phyloP scores from a whole-genome alignment of 2,329 filamentous ascomycete species.

The Stachybotrys echinatus region DNA sequence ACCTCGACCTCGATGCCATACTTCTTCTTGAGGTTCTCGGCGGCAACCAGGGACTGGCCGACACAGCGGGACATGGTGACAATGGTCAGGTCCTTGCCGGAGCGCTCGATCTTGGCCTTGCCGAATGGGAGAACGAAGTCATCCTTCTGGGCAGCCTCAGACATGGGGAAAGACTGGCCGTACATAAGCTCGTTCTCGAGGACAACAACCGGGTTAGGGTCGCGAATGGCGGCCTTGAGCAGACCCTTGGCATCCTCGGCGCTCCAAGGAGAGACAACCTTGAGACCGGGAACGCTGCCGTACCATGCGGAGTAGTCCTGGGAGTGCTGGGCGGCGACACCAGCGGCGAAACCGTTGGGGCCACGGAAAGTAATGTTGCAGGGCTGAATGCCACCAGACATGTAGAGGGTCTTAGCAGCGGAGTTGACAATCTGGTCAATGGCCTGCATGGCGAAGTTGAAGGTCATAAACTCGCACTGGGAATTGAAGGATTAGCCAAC shows the following conservation, averaged over 20 bases:
- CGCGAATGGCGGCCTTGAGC: conserved; percentile 93
- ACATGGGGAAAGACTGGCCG: conserved; percentile 94
- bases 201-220: conserved; percentile 93
- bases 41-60: conserved; percentile 82
- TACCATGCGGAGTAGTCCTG: conserved; percentile 99
- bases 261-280: conserved; percentile 95
- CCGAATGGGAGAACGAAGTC: conserved; percentile 97
- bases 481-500: conserved; percentile 3
- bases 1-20: conserved; percentile 96
- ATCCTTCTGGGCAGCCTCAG: conserved; percentile 88
- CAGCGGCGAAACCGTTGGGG: conserved; percentile 94
- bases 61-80: conserved; percentile 94
- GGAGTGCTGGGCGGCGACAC: conserved; percentile 96
- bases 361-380: conserved; percentile 99
- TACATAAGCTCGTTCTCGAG: conserved; percentile 90
- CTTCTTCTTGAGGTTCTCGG: conserved; percentile 89
- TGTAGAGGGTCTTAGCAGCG: conserved; percentile 97
- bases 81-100: conserved; percentile 92
- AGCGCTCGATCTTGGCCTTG: conserved; percentile 98
- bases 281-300: conserved; percentile 93
- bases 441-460: conserved; percentile 99
- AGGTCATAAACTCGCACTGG: conserved; percentile 99
- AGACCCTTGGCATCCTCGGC: conserved; percentile 98
- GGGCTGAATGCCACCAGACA: conserved; percentile 98
- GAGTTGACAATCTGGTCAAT: conserved; percentile 99